Evolutionary conservation across 1,284 basidiomycete species (phyloP).

Genomic region (Malassezia furfur): DNA sequence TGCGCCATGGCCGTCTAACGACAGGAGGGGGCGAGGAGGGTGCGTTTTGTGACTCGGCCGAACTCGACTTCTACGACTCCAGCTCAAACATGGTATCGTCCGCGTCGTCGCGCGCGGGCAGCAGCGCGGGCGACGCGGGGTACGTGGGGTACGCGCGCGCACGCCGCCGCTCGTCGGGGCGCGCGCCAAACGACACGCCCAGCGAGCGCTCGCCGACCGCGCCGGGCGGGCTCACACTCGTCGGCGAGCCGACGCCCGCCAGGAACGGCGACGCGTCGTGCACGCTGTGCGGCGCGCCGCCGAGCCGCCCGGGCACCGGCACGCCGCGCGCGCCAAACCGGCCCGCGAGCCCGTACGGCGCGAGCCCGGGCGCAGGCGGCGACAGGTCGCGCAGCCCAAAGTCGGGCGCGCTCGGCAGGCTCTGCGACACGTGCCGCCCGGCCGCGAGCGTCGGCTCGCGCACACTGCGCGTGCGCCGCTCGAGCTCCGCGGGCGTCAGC

Average conservation of each 20-base stretch:
- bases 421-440: slow-evolving; percentile 23
- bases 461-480: slow-evolving; percentile 27
- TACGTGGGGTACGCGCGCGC: slow-evolving; percentile 2
- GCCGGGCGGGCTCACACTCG: neutral
- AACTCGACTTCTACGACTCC: slow-evolving; percentile 24
- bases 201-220: slow-evolving; percentile 6
- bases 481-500: slow-evolving; percentile 44
- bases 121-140: slow-evolving; percentile 29
- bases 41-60: neutral
- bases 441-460: slow-evolving; percentile 18
- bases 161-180: slow-evolving; percentile 5
- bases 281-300: neutral
- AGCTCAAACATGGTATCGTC: slow-evolving; percentile 46
- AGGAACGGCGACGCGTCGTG: slow-evolving; percentile 12
- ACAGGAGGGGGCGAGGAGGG: neutral
- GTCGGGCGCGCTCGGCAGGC: slow-evolving; percentile 25
- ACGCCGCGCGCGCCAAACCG: neutral
- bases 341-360: neutral
- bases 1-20: slow-evolving; percentile 6
- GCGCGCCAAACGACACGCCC: neutral
- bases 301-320: neutral
- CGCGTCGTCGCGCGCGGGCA: slow-evolving; percentile 31
- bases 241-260: neutral
- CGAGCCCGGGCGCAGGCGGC: neutral
- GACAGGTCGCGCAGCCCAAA: neutral